Base-by-base conservation (phyloP, 1,284 basidiomycete genomes). In the Phylloboletellus chloephorus region DNA sequence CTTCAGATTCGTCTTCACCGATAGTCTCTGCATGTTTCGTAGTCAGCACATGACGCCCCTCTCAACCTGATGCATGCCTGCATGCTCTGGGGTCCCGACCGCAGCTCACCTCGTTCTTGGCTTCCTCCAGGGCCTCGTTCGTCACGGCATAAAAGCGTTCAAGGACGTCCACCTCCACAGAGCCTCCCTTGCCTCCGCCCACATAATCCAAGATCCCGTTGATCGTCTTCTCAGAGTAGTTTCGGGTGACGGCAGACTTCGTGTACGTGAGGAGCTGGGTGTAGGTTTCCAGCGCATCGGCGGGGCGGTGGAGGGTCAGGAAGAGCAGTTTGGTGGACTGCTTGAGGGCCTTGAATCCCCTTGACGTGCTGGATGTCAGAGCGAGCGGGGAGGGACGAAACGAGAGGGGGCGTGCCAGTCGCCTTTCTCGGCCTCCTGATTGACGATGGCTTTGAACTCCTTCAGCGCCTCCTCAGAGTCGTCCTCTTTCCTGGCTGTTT, bases 311-410 rank as follows among this genome's bases (percentile, higher is more conserved):
- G 25, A 94, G 74, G 9, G 71, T 71, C 34, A 93, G 76, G 63
- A 89, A 98, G 44, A 95, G 79, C 42, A 98, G 73, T 65, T 99
- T 99, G 16, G 94, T 98, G 32, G 88, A 90, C 57, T 99, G 96
- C 58, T 99, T 99, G 42, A 98, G 74, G 5, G 94, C 89, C 63
- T 99, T 99, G 78, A 99, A 99, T 1, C 95, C 96, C 92, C 93
- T 95, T 39, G 48, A 19, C 39, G 26, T 12, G 8, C 47, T 31
- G 5, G 17, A 43, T 10, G 39, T 46, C 25, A 42, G 40, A 9
- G 9, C 15, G 22, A 28, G 15, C 11, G 5, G 17, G 5, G 8
- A 4, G 15, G 7, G 11, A 28, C 12, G 31, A 36, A 30, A 31
- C 31, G n/a, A 15, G 22, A 5, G 21, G 12, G 7, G 45, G 50